Base-by-base conservation (phyloP, 2,329 filamentous ascomycete genomes). In the Ophiostoma montium region DNA sequence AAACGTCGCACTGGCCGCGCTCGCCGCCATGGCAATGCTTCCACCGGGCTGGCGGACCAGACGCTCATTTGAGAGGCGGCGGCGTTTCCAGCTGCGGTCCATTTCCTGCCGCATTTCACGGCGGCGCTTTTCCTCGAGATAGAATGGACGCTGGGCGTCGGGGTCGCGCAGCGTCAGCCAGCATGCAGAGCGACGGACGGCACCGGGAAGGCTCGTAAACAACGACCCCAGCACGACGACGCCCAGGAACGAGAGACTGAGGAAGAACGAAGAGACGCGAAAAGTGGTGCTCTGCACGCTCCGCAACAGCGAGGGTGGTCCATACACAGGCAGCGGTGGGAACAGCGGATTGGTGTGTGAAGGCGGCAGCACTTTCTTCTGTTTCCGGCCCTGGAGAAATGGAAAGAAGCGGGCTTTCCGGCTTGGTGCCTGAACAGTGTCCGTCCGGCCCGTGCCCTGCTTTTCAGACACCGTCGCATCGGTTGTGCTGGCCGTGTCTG, bases 281-380 rank as follows among this genome's bases (percentile, higher is more conserved):
- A 92, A 84, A 15, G 72, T 66, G 30, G 72, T 63, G 59, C 78
- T 85, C 55, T 89, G 82, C 1, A 87, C 31, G 31, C 77, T 70
- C 44, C 80, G 73, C n/a, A 82, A 51, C 0, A 75, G 47, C 1
- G 83, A 81, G 0, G 87, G 80, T 0, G 86, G 82, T 0, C 85
- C 85, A 57, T 94, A 95, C 1, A 86, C 68, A 0, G 88, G 88
- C 9, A 95, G 64, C 2, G 86, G 85, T 6, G 88, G 88, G 56
- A 95, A 95, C 5, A 94, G 67, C 3, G 86, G 84, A 56, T 89
- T 82, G 2, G 85, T 89, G 54, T 78, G 74, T 8, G 80, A 80
- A 1, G 80, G 78, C 0, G 83, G 80, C 65, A 71, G 72, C 13
- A 70, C 60, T 51, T 61, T 65, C 39, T 65, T 63, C 16, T 77